Conservation (phyloP, 2,329 filamentous ascomycete genomes). For the Sarocladium oryzae region DNA sequence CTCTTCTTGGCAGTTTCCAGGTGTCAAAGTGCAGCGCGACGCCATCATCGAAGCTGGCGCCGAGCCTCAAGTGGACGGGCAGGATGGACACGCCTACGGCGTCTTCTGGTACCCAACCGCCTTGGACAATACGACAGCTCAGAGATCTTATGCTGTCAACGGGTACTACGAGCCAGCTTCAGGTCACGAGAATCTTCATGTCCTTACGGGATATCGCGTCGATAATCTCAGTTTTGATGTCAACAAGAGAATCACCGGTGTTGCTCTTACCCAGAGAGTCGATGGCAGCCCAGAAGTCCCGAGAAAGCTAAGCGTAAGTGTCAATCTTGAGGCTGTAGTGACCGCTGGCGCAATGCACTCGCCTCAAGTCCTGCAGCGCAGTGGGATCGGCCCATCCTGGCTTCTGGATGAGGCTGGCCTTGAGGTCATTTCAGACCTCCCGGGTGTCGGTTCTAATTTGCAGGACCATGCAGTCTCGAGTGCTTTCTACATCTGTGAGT, state of each 20-base stretch:
- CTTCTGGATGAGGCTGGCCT: slow-evolving; percentile 43
- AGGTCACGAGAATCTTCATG: slow-evolving; percentile 15
- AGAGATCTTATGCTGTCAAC: slow-evolving; percentile 16
- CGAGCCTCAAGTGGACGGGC: slow-evolving; percentile 8
- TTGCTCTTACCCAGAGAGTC: slow-evolving; percentile 1
- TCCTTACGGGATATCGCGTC: slow-evolving; percentile 17
- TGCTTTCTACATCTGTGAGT: slow-evolving; percentile 6
- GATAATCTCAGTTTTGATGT: slow-evolving; percentile 17
- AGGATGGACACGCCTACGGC: slow-evolving; percentile 17
- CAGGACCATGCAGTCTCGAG: slow-evolving; percentile 23
- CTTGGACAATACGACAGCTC: slow-evolving; percentile 15
- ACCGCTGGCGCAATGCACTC: slow-evolving; percentile 44
- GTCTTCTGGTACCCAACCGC: slow-evolving; percentile 18
- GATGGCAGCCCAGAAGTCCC: slow-evolving; percentile 2
- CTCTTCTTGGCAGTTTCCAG: slow-evolving; percentile 20
- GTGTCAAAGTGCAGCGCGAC: slow-evolving; percentile 14
- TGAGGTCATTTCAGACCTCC: slow-evolving; percentile 42
- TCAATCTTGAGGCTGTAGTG: slow-evolving; percentile 24
- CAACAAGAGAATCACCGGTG: slow-evolving; percentile 14
- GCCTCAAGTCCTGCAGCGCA: slow-evolving; percentile 50
- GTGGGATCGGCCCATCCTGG: slow-evolving; percentile 43
- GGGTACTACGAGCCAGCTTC: slow-evolving; percentile 17
- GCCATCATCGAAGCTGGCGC: slow-evolving; percentile 16
- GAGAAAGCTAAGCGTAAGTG: slow-evolving; percentile 8
- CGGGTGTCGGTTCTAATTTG: slow-evolving; percentile 43